These are phyloP conservation scores for Saururus chinensis DNA, from an alignment of 164 flowering plant genomes.

Conservation along the genomic window DNA sequence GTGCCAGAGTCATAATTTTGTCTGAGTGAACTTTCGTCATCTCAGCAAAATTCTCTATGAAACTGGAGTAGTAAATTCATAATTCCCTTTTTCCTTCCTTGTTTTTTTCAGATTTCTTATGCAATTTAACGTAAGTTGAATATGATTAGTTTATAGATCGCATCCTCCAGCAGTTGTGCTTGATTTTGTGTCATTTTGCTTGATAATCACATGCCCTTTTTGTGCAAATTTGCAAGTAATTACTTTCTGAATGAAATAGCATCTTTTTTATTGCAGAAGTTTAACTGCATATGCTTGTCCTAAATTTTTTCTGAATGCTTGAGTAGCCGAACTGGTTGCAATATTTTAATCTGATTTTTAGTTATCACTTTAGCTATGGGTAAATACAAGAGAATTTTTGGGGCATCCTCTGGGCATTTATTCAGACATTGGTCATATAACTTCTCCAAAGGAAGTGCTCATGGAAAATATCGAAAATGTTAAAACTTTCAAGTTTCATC, in stretches of 20 bases:
- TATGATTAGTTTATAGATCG: too few relatives aligned
- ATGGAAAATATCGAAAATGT: conserved; percentile 49
- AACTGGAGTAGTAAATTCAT: too few relatives aligned
- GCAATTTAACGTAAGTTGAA: too few relatives aligned
- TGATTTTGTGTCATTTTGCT: too few relatives aligned
- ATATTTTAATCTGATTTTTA: conserved; percentile 3
- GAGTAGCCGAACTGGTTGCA: not conserved
- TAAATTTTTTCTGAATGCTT: not conserved
- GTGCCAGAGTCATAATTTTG: too few relatives aligned
- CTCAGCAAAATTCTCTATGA: too few relatives aligned
- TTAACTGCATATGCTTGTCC: not conserved
- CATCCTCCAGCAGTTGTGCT: too few relatives aligned
- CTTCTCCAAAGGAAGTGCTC: conserved; percentile 39
- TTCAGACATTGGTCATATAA: conserved; percentile 34
- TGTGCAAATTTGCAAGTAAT: too few relatives aligned
- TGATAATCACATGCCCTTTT: too few relatives aligned
- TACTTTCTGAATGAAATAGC: not conserved
- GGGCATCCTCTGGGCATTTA: conserved; percentile 76
- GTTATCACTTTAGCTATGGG: conserved; percentile 84
- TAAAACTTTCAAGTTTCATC: not conserved
- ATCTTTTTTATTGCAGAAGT: not conserved
- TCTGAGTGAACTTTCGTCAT: too few relatives aligned
- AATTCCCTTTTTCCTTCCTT: too few relatives aligned
- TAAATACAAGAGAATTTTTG: conserved; percentile 82
- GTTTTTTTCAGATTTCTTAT: too few relatives aligned